Base-by-base conservation (phyloP, 2,329 filamentous ascomycete genomes). In the Pleomassaria siparia region DNA sequence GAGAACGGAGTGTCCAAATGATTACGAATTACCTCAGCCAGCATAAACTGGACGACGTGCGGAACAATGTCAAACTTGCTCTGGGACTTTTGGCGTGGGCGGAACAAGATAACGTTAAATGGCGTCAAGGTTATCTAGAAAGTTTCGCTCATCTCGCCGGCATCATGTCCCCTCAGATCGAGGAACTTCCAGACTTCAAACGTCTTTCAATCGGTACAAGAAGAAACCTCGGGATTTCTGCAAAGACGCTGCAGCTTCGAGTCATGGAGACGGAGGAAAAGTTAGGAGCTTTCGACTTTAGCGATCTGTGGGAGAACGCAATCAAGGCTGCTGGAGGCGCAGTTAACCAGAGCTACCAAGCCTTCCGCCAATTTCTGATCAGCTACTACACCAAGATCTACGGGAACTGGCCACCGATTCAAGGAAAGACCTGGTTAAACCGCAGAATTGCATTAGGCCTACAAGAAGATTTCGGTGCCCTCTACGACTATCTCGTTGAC, bases 401-500 rank as follows among this genome's bases (percentile, higher is more conserved):
- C 52, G 82, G 83, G 0, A 71, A 75, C 6, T 89, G 86, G 86
- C 86, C 86, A 3, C 81, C 82, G 1, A 66, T 61, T 1, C 57
- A 55, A 12, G 55, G 65, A 20, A 56, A 66, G 29, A 58, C 40
- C 43, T 88, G 85, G 85, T 73, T 88, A 11, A 85, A 80, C 4
- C 75, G 85, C 32, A 77, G 75, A 2, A 64, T 87, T 15, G 77
- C 77, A 1, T 75, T 78, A 39, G 74, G 73, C 2, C 64, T 89
- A n/a, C 83, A 86, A 54, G 74, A 73, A 25, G 86, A 88, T 54
- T 88, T 89, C 57, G 82, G 83, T 2, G 80, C 82, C 0, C 71
- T 89, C 1, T 89, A 89, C 58, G 85, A 88, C 58, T 87, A 86
- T 52, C 72, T 88, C 1, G 85, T 89, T 13, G 81, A 88, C 63